phyloP scores from a whole-genome alignment of 352 stramenopile species.

The Pythium coloratum region DNA sequence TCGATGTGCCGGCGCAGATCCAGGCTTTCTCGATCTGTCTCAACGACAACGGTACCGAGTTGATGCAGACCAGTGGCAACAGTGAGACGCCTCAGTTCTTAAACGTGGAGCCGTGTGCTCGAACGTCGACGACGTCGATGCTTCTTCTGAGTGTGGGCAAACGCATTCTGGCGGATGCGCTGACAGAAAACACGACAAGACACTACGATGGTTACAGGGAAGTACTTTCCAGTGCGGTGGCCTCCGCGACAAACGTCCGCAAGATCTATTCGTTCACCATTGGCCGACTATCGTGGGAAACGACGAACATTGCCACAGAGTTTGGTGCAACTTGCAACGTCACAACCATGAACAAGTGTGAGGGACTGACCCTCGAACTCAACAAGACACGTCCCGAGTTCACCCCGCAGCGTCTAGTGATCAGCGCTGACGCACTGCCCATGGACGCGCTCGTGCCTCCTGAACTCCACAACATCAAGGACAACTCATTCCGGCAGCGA shows the following conservation, averaged over 20 bases:
- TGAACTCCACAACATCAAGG: not conserved
- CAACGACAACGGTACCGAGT: not conserved
- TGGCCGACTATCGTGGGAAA: not conserved
- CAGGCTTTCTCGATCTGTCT: not conserved
- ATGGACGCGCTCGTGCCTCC: not conserved
- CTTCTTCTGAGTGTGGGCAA: not conserved
- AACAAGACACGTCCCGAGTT: not conserved
- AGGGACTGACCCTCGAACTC: not conserved
- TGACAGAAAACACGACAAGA: not conserved
- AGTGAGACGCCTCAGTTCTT: not conserved
- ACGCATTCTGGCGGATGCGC: not conserved
- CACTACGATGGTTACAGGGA: too few species aligned
- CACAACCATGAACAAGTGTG: not conserved
- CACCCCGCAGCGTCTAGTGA: not conserved
- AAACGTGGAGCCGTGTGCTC: not conserved
- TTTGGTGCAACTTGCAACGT: not conserved
- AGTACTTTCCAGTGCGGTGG: too few species aligned
- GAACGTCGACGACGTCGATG: not conserved
- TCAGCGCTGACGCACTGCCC: not conserved
- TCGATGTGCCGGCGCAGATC: not conserved
- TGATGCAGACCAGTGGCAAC: not conserved
- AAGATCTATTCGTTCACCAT: conserved; percentile 1
- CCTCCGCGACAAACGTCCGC: not conserved
- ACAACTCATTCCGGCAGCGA: not conserved
- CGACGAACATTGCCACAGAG: not conserved